A percentile compares a stretch with the other conserved stretches of the same genome.
Evolutionary conservation across 306 rosid species (phyloP).

Genomic region (Lotus japonicus): DNA sequence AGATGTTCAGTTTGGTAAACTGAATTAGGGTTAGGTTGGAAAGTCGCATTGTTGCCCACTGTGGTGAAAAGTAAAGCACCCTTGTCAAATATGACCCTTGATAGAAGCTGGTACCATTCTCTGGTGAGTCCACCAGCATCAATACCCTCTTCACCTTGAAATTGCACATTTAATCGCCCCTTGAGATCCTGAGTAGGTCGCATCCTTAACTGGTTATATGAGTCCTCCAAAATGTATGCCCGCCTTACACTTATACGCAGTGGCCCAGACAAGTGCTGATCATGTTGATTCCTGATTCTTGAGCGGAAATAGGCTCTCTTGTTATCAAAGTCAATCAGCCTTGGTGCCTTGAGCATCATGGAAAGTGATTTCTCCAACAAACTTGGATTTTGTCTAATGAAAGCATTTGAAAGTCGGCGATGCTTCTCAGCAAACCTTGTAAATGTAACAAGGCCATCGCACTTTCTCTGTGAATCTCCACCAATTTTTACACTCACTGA

Average conservation of each 20-base stretch:
- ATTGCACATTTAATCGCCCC: constrained; percentile 91
- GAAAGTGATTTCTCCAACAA: constrained; percentile 93
- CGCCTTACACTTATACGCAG: constrained; percentile 86
- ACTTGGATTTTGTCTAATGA: constrained; percentile 91
- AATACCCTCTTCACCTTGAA: constrained; percentile 99
- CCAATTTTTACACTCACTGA: constrained; percentile 30
- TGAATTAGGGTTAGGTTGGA: constrained; percentile 98
- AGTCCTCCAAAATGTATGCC: constrained; percentile 97
- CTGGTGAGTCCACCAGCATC: constrained; percentile 99
- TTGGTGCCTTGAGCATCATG: constrained; percentile 94
- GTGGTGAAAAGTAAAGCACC: constrained; percentile 96
- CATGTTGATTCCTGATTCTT: constrained; percentile 94
- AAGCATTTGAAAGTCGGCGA: constrained; percentile 91
- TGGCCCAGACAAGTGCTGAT: constrained; percentile 85
- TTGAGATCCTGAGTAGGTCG: constrained; percentile 84
- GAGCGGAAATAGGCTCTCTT: constrained; percentile 94
- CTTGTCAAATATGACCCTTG: constrained; percentile 95
- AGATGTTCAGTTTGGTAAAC: constrained; percentile 98
- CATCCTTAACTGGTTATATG: constrained; percentile 92
- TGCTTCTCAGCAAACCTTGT: constrained; percentile 96
- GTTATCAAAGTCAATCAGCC: constrained; percentile 94
- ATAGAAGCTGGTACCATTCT: constrained; percentile 96
- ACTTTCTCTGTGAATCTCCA: constrained; percentile 60
- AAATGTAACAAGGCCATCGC: constrained; percentile 73
- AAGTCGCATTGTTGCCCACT: constrained; percentile 89